Percentiles rank a stretch among this genome's conserved stretches.
phyloP scores from a whole-genome alignment of 2,329 filamentous ascomycete species.

The Knufia petricola region DNA sequence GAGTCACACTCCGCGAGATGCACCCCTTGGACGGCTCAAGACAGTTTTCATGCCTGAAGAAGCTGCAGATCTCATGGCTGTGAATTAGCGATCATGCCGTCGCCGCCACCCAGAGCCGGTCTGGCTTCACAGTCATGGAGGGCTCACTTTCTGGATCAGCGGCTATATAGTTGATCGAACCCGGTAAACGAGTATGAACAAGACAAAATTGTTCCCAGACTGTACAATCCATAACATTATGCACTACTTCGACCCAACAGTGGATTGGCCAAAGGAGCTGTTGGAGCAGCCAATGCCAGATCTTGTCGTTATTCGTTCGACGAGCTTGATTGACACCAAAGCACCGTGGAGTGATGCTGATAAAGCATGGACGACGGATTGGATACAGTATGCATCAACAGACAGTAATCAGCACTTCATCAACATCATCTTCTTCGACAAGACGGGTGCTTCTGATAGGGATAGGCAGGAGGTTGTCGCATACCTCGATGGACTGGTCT shows the following conservation, averaged over 20 bases:
- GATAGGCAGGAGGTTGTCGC: neutral
- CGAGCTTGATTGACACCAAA: neutral
- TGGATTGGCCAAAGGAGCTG: slow-evolving; percentile 6
- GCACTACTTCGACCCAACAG: slow-evolving; percentile 5
- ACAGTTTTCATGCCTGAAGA: neutral
- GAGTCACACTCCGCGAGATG: neutral
- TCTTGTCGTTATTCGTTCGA: slow-evolving; percentile 1
- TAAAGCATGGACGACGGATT: slow-evolving; percentile 1
- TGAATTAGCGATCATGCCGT: neutral
- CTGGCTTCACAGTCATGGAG: neutral
- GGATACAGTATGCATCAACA: slow-evolving; percentile 7
- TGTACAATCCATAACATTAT: neutral
- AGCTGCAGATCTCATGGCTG: neutral
- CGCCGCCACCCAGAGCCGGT: neutral
- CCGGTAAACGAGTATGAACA: neutral
- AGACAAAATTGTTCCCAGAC: neutral
- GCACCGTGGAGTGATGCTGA: slow-evolving; percentile 3
- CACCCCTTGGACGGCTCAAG: neutral
- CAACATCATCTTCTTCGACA: slow-evolving; percentile 3
- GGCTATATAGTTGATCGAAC: neutral
- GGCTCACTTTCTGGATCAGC: too few species aligned
- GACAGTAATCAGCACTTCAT: neutral
- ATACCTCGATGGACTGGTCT: neutral
- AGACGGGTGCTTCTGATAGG: neutral
- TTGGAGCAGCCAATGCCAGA: neutral